phyloP scores from a whole-genome alignment of 2,329 filamentous ascomycete genomes.

The Cladorrhinum sp. region DNA sequence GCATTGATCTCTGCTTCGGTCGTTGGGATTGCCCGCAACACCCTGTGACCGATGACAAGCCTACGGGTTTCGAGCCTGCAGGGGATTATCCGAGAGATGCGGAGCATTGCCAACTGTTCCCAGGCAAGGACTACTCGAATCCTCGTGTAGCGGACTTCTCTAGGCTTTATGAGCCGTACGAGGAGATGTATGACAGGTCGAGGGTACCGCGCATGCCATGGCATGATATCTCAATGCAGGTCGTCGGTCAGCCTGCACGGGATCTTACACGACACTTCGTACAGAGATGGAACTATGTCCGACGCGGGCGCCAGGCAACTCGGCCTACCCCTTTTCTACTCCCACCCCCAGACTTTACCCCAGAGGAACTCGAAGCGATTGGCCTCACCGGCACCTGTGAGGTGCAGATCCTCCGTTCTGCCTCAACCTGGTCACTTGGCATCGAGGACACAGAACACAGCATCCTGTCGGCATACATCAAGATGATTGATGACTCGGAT shows the following conservation, averaged over 20 bases:
- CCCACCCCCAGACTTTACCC: conserved; percentile 86
- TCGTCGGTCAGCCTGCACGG: conserved; percentile 90
- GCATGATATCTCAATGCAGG: conserved; percentile 98
- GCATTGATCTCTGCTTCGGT: conserved; percentile 94
- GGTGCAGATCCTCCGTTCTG: conserved; percentile 90
- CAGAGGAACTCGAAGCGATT: conserved; percentile 79
- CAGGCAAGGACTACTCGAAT: conserved; percentile 98
- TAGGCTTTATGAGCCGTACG: conserved; percentile 87
- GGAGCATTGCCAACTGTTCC: conserved; percentile 93
- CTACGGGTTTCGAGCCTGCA: conserved; percentile 84
- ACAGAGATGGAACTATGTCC: conserved; percentile 95
- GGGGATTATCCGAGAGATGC: conserved; percentile 73
- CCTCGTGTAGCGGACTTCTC: conserved; percentile 95
- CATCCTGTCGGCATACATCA: conserved; percentile 92
- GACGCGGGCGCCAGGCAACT: conserved; percentile 88
- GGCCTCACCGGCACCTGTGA: conserved; percentile 93
- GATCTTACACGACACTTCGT: conserved; percentile 96
- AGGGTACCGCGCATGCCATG: conserved; percentile 93
- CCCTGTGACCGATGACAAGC: conserved; percentile 84
- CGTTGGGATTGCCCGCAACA: conserved; percentile 97
- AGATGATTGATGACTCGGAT: conserved; percentile 90
- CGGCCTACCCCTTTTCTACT: conserved; percentile 90
- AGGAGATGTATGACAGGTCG: conserved; percentile 96
- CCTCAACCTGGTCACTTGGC: conserved; percentile 86
- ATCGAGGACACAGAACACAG: conserved; percentile 86